These are phyloP conservation scores for Hanseniaspora pseudoguilliermondii DNA, from an alignment of 805 yeast species.

Conservation along the genomic window DNA sequence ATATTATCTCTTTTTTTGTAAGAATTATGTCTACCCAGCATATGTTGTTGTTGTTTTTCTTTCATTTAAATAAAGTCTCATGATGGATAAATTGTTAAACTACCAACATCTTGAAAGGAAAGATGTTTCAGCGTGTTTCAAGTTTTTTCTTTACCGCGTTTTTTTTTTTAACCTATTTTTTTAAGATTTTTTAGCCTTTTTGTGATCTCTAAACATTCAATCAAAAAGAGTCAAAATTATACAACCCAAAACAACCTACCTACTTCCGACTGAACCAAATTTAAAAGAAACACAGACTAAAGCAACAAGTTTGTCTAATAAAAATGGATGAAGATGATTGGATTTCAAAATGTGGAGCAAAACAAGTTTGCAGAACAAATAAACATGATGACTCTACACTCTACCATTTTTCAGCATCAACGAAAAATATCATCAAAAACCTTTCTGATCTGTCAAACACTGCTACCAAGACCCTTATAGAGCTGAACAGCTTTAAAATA, in stretches of 20 bases:
- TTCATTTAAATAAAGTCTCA: too few species aligned
- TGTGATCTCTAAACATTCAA: background rate
- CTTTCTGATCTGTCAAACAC: background rate
- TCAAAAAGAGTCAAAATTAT: background rate
- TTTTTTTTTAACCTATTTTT: background rate
- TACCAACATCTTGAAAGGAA: too few species aligned
- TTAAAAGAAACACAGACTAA: too few species aligned
- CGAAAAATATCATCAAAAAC: background rate
- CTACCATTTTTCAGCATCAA: background rate
- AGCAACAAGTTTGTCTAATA: too few species aligned
- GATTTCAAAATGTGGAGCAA: background rate
- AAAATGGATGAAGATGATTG: background rate
- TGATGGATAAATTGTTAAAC: too few species aligned
- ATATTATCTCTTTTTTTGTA: background rate
- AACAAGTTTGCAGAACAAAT: background rate
- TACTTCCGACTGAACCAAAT: too few species aligned
- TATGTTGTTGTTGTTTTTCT: too few species aligned
- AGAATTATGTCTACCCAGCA: too few species aligned
- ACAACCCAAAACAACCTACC: background rate
- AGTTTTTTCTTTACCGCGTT: background rate
- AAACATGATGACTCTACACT: background rate
- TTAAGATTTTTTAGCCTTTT: background rate
- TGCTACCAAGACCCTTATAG: background rate
- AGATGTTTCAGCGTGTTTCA: too few species aligned
- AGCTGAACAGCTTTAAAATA: background rate